Evolutionary conservation across 2,329 filamentous ascomycete species (phyloP).

Genomic region (Fusarium hostae): DNA sequence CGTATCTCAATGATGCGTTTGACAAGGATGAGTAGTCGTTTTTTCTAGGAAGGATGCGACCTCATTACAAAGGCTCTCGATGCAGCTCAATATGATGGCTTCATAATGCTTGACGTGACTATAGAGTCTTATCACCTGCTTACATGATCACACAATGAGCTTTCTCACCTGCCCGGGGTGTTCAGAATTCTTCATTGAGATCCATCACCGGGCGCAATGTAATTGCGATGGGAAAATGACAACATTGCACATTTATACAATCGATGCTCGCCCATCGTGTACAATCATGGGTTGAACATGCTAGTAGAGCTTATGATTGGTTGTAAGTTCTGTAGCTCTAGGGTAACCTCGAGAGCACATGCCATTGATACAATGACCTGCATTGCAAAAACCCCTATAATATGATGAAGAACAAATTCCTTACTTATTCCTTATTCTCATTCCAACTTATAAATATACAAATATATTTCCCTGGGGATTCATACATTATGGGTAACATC

Average conservation of each 20-base stretch:
- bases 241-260: neutral
- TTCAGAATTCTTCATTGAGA: neutral
- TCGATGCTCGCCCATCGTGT: neutral
- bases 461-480: neutral
- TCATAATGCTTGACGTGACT: neutral
- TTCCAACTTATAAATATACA: neutral
- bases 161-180: neutral
- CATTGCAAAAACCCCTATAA: neutral
- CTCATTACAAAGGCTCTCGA: neutral
- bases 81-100: neutral
- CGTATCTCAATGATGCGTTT: constrained; percentile 74
- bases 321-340: neutral
- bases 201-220: neutral
- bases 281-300: neutral
- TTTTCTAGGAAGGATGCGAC: neutral
- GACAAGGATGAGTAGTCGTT: constrained; percentile 63
- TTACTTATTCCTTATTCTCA: neutral
- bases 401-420: neutral
- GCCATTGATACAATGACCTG: neutral
- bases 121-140: neutral
- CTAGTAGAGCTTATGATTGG: constrained; percentile 21
- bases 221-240: neutral
- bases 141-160: neutral
- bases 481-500: neutral
- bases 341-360: neutral